Conservation (phyloP, 768 basidiomycete genomes). For the Naganishia antarctica region DNA sequence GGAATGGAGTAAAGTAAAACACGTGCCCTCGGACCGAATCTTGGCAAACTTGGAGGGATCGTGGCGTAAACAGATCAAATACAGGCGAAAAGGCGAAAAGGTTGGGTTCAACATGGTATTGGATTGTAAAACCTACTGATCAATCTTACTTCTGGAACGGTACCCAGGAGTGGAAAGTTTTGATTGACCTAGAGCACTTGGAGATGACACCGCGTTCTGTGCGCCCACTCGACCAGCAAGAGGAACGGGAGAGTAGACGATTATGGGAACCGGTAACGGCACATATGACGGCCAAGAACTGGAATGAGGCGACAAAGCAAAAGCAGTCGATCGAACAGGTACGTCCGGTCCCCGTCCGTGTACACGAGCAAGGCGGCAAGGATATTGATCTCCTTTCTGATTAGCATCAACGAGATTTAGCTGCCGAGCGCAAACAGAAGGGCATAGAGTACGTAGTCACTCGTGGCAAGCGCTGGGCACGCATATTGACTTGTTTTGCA, state of each 20-base stretch:
- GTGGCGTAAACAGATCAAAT: slow-evolving; percentile 78
- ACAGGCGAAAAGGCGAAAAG: slow-evolving; percentile 56
- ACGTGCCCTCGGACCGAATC: slow-evolving; percentile 72
- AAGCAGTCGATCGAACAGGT: slow-evolving; percentile 86
- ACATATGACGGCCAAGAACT: slow-evolving; percentile 74
- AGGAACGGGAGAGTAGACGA: slow-evolving; percentile 72
- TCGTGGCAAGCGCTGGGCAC: not conserved
- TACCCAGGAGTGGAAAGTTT: slow-evolving; percentile 59
- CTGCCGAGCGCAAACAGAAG: slow-evolving; percentile 76
- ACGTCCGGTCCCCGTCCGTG: not conserved
- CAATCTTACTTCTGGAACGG: slow-evolving; percentile 7
- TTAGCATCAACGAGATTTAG: slow-evolving; percentile 71
- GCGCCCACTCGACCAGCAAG: slow-evolving; percentile 73
- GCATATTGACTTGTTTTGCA: not conserved
- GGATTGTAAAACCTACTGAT: not conserved
- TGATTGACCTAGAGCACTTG: slow-evolving; percentile 72
- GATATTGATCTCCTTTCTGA: too few relatives aligned
- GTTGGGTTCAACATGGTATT: slow-evolving; percentile 39
- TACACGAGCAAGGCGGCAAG: not conserved
- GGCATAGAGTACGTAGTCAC: slow-evolving; percentile 64
- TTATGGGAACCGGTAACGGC: slow-evolving; percentile 77
- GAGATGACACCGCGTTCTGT: slow-evolving; percentile 74
- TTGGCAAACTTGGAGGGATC: slow-evolving; percentile 81
- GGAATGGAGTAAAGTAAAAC: slow-evolving; percentile 60
- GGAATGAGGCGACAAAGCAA: slow-evolving; percentile 79